Conservation (phyloP, 768 basidiomycete genomes). For the Crucibulum laeve region DNA sequence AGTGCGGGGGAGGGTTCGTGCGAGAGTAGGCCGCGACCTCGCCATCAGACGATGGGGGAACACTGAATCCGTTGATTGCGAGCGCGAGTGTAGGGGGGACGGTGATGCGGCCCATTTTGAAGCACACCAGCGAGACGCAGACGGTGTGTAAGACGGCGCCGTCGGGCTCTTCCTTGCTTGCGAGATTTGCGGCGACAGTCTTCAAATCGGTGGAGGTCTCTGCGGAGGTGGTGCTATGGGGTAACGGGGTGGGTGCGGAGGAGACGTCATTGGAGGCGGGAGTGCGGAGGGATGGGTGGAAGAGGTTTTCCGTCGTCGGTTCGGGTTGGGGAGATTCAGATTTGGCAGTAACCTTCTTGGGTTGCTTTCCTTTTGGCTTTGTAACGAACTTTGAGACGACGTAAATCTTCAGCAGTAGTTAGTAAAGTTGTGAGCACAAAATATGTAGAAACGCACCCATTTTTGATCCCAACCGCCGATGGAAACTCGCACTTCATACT, state of each 20-base stretch:
- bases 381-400: slow-evolving; percentile 61
- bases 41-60: slow-evolving; percentile 15
- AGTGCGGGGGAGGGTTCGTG: slow-evolving; percentile 44
- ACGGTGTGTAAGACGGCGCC: slow-evolving; percentile 60
- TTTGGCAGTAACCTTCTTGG: slow-evolving; percentile 10
- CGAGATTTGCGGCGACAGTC: slow-evolving; percentile 25
- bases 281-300: slow-evolving; percentile 28
- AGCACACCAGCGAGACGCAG: slow-evolving; percentile 59
- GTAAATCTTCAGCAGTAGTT: slow-evolving; percentile 42
- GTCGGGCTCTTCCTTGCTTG: slow-evolving; percentile 40
- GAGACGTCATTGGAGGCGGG: slow-evolving; percentile 24
- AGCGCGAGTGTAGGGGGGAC: slow-evolving; percentile 64
- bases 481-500: slow-evolving; percentile 56
- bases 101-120: slow-evolving; percentile 69
- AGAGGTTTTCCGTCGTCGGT: slow-evolving; percentile 9
- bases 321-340: slow-evolving; percentile 3
- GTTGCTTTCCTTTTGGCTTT: slow-evolving; percentile 34
- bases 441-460: slow-evolving; percentile 49
- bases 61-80: slow-evolving; percentile 54
- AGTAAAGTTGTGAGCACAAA: not conserved
- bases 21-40: slow-evolving; percentile 24
- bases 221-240: slow-evolving; percentile 6
- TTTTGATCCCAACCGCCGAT: slow-evolving; percentile 72
- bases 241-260: slow-evolving; percentile 17
- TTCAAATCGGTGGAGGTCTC: slow-evolving; percentile 17